A percentile compares a stretch with the other conserved stretches of the same genome.
These are phyloP conservation scores for Microthyrium microscopicum DNA, from an alignment of 2,329 filamentous ascomycete species.

Conservation along the genomic window DNA sequence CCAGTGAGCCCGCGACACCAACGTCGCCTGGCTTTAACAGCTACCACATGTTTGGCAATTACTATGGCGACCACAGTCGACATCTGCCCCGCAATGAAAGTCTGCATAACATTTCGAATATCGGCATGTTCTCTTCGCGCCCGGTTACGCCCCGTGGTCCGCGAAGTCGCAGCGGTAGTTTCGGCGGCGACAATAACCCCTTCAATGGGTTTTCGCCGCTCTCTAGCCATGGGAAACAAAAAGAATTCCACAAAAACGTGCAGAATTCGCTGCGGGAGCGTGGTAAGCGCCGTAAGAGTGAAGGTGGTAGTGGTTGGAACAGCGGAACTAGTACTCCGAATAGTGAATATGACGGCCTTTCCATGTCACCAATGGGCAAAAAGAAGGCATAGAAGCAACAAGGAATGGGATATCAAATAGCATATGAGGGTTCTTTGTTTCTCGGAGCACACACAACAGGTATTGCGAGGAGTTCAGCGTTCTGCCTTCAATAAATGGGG, in stretches of 20 bases:
- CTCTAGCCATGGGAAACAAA: conserved; percentile 53
- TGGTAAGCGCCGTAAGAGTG: conserved; percentile 43
- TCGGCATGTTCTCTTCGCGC: conserved; percentile 79
- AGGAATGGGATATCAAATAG: too few species aligned
- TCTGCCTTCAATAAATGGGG: too few species aligned
- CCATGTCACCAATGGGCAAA: too few species aligned
- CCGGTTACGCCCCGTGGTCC: conserved; percentile 66
- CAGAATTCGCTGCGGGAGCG: conserved; percentile 68
- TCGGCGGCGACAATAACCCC: conserved; percentile 49
- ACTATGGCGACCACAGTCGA: neutral
- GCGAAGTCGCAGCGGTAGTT: conserved; percentile 48
- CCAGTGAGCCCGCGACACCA: conserved; percentile 7
- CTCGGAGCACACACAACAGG: too few species aligned
- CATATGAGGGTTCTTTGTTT: too few species aligned
- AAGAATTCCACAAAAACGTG: conserved; percentile 72
- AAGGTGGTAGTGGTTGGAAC: conserved; percentile 7
- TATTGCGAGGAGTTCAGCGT: too few species aligned
- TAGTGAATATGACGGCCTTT: conserved; percentile 6
- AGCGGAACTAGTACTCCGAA: conserved; percentile 5
- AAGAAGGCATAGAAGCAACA: too few species aligned
- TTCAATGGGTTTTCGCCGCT: conserved; percentile 53
- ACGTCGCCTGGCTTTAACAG: conserved; percentile 3
- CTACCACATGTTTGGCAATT: neutral
- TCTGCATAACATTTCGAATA: conserved; percentile 73
- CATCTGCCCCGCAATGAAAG: conserved; percentile 69